Base-by-base conservation (phyloP, 2,329 filamentous ascomycete genomes). In the Clarireedia sp. region DNA sequence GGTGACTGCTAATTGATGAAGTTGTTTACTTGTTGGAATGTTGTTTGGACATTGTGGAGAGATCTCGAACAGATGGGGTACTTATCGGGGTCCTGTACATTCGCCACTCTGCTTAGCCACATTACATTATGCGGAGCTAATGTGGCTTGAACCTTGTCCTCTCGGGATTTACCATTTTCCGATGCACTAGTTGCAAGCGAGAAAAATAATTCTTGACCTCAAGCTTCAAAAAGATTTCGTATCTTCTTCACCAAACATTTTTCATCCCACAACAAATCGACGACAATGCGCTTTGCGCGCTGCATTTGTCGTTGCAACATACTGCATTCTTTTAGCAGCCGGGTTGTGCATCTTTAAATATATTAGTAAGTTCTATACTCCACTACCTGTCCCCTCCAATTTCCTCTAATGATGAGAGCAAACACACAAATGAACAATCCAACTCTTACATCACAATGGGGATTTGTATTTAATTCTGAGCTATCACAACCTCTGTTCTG, bases 401-500 rank as follows among this genome's bases (percentile, higher is more conserved):
- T 54, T 58, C 59, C 62, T 59, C 62, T 5, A 63, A 67, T 72
- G 70, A 73, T 71, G 71, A 73, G 65, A 69, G 52, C 59, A 67
- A 63, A 66, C 64, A 66, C 55, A 64, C 49, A 45, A 59, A 62
- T 66, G 71, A 72, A 72, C 70, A 72, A 72, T 73, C 70, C 71
- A 73, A 73, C 70, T 72, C 71, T 69, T 72, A 73, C 67, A 64
- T 57, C 43, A 57, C 51, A 59, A 67, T 68, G 65, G 66, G 65
- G 67, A 69, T 64, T 66, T 60, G 60, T 67, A 64, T 61, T 60
- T 66, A 60, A 66, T 62, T 68, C 70, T 71, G 70, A 72, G 58
- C 58, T 60, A 57, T 57, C 59, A 57, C 50, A 38, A 36, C 44
- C 50, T 26, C 23, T 8, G 46, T 51, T 48, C 41, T 3, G 10